phyloP scores from a whole-genome alignment of 2,329 filamentous ascomycete species.

The Cladophialophora psammophila region DNA sequence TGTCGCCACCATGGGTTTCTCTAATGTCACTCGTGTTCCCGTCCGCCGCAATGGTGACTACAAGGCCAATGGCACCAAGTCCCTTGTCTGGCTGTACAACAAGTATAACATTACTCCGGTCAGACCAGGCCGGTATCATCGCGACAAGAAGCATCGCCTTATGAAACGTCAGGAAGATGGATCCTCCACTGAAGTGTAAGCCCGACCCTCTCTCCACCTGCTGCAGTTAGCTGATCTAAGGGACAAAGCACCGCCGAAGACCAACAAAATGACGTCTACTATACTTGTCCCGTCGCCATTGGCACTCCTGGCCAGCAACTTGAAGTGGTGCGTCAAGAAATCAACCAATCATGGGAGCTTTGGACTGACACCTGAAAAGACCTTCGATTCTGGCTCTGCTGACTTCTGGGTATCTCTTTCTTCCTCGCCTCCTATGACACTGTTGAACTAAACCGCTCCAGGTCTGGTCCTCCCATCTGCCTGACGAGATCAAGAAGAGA shows the following conservation, averaged over 20 bases:
- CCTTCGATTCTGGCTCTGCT: constrained; percentile 75
- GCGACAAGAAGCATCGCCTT: constrained; percentile 53
- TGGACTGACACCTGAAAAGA: constrained; percentile 38
- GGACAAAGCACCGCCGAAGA: constrained; percentile 64
- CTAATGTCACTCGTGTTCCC: constrained; percentile 52
- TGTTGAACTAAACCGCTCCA: constrained; percentile 42
- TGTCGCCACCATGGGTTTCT: constrained; percentile 44
- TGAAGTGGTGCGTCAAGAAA: constrained; percentile 43
- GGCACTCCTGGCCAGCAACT: constrained; percentile 70
- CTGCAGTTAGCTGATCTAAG: constrained; percentile 2
- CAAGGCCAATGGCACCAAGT: constrained; percentile 65
- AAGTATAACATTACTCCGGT: constrained; percentile 71
- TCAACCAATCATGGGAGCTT: not conserved
- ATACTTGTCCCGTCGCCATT: constrained; percentile 69
- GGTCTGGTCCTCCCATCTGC: constrained; percentile 64
- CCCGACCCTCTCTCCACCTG: not conserved
- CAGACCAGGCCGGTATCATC: constrained; percentile 67
- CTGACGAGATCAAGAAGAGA: constrained; percentile 45
- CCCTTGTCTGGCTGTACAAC: constrained; percentile 67
- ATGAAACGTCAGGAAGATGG: constrained; percentile 29
- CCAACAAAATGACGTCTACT: constrained; percentile 71
- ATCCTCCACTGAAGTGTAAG: constrained; percentile 29
- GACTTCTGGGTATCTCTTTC: constrained; percentile 65
- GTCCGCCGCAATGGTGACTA: constrained; percentile 67
- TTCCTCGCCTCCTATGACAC: constrained; percentile 16